A percentile compares a stretch with the other conserved stretches of the same genome.
These are phyloP conservation scores for Pythium periplocum DNA, from an alignment of 352 stramenopile genomes.

Conservation along the genomic window DNA sequence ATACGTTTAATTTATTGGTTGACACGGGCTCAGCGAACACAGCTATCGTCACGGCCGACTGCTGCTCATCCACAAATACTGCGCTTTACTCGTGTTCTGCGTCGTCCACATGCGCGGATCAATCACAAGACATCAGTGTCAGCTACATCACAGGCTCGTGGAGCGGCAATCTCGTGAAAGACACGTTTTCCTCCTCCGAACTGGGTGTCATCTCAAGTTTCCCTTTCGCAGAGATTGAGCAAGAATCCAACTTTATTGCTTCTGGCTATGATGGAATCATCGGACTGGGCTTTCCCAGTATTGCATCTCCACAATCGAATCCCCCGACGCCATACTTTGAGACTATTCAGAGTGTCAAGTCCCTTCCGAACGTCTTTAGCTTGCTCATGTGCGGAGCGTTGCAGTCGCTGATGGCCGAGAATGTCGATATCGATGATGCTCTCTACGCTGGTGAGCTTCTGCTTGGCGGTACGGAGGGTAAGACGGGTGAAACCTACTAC, in stretches of 20 bases:
- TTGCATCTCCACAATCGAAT: conserved; percentile 46
- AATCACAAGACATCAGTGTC: conserved; percentile 40
- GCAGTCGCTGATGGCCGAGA: conserved; percentile 45
- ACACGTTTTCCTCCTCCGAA: conserved; percentile 60
- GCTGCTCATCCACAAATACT: conserved; percentile 58
- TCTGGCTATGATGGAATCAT: conserved; percentile 74
- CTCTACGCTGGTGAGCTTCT: conserved; percentile 59
- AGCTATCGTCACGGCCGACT: conserved; percentile 69
- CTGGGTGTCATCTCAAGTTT: conserved; percentile 41
- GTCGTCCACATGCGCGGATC: conserved; percentile 50
- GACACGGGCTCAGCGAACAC: conserved; percentile 82
- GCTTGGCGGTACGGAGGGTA: conserved; percentile 44
- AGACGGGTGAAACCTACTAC: conserved; percentile 49
- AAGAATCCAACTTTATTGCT: conserved; percentile 64
- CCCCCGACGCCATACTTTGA: conserved; percentile 64
- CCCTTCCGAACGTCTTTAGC: conserved; percentile 55
- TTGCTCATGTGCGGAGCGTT: conserved; percentile 74
- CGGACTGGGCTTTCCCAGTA: conserved; percentile 50
- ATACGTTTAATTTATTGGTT: conserved; percentile 64
- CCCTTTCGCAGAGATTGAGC: conserved; percentile 53
- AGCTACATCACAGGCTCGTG: conserved; percentile 75
- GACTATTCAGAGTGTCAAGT: conserved; percentile 23
- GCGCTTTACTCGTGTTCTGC: conserved; percentile 60
- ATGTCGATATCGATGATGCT: conserved; percentile 28
- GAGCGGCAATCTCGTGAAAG: conserved; percentile 53